Base-by-base conservation (phyloP, 1,284 basidiomycete species). In the Megacollybia platyphylla region DNA sequence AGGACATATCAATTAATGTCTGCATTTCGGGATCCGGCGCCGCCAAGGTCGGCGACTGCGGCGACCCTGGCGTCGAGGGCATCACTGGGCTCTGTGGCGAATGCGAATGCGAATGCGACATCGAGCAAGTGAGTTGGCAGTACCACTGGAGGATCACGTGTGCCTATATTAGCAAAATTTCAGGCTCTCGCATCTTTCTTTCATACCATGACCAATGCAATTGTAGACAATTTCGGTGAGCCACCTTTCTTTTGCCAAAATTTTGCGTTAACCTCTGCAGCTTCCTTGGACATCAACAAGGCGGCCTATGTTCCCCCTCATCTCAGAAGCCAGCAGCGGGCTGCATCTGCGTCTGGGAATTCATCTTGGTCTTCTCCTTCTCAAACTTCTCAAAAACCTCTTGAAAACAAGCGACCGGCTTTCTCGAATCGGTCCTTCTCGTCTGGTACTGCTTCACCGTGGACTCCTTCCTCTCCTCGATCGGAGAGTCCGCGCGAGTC, bases 271-370 rank as follows among this genome's bases (percentile, higher is more conserved):
- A 45, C 41, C 11, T 24, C 35, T 39, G 27, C n/a, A 66, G 65
- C 63, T 47, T 73, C 79, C 69, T 78, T 87, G 58, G 74, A 76
- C 58, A 71, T 87, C 62, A 80, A 79, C 62, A 84, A 82, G 71
- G 78, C 86, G 57, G 79, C 90, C 52, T 96, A 96, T 70, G 86
- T 96, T 53, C 91, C 91, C 54, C 91, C 91, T 59, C 90, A 94
- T 68, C 62, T 89, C 73, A 80, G 86, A 69, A 73, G 68, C 64
- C 61, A 71, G 74, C 81, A 83, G 81, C 79, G 78, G 72, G 82
- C 79, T 75, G 76, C 76, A 61, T 73, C 82, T 53, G 35, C 28
- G 46, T 28, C 35, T 38, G 28, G 37, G 43, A 79, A 76, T 67
- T 75, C 71, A 69, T 74, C 72, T 71, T 87, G 80, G 82, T 65